Evolutionary conservation across 768 basidiomycete genomes (phyloP).

Genomic region (Lentinula edodes): DNA sequence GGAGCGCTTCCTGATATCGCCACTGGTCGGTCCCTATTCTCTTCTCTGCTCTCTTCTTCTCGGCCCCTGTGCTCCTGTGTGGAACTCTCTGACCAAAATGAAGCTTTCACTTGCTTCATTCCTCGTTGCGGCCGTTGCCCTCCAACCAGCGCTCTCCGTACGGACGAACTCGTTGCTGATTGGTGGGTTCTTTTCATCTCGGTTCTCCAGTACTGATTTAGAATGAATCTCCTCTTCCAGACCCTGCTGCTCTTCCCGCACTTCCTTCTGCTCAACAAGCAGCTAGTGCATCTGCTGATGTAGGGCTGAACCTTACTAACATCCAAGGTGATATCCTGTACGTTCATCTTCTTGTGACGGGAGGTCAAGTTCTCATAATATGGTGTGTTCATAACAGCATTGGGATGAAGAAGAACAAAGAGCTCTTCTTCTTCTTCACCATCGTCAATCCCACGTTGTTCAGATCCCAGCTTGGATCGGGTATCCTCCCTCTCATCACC

Average conservation of each 20-base stretch:
- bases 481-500: constrained; percentile 17
- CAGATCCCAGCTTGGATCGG: constrained; percentile 12
- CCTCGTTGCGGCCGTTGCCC: neutral
- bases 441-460: constrained; percentile 14
- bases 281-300: neutral
- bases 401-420: constrained; percentile 19
- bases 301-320: neutral
- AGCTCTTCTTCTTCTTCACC: constrained; percentile 19
- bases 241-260: neutral
- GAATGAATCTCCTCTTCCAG: neutral
- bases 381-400: neutral
- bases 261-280: neutral
- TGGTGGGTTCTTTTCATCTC: neutral
- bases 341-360: neutral
- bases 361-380: neutral
- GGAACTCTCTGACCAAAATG: neutral
- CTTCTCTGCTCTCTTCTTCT: neutral
- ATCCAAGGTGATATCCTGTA: constrained; percentile 10
- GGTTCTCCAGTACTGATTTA: neutral
- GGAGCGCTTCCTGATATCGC: neutral
- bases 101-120: neutral
- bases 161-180: neutral
- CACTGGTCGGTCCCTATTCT: too few relatives aligned
- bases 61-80: neutral
- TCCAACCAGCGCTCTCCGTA: neutral